These are phyloP conservation scores for Fallopia convolvulus DNA, from an alignment of 148 eudicot genomes.

Conservation along the genomic window DNA sequence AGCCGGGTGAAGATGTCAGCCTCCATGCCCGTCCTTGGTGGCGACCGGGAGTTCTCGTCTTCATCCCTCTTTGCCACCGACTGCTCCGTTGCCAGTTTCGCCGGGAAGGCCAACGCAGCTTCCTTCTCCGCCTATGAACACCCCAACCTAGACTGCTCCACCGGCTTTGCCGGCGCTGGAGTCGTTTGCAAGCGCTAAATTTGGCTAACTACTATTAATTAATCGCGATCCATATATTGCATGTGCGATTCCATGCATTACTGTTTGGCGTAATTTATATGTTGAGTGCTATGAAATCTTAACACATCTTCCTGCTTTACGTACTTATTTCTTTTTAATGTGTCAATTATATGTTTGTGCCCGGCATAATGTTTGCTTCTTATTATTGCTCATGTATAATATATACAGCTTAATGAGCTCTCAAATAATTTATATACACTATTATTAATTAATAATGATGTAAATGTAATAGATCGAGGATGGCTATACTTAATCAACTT, in stretches of 20 bases:
- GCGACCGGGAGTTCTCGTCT: not conserved
- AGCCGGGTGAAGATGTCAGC: conserved; percentile 1
- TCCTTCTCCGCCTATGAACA: not conserved
- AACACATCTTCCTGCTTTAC: not conserved
- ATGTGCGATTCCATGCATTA: not conserved
- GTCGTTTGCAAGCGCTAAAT: conserved; percentile 3
- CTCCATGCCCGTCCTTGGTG: not conserved
- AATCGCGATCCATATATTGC: not conserved
- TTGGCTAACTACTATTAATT: not conserved
- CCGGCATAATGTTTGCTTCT: not conserved
- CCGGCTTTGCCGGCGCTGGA: conserved; percentile 1
- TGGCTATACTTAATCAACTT: not conserved
- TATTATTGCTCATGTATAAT: not conserved
- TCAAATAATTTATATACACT: not conserved
- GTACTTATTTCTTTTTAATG: not conserved
- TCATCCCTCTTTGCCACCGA: not conserved
- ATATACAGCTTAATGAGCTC: no score
- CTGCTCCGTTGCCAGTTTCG: not conserved
- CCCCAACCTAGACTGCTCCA: not conserved
- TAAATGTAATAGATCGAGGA: not conserved
- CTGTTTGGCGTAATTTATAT: not conserved
- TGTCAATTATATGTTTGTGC: not conserved
- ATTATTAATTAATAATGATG: not conserved
- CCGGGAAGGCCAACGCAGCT: not conserved
- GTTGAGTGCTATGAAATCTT: not conserved